These are phyloP conservation scores for Rhodotorula babjevae DNA, from an alignment of 768 basidiomycete genomes.

Conservation along the genomic window DNA sequence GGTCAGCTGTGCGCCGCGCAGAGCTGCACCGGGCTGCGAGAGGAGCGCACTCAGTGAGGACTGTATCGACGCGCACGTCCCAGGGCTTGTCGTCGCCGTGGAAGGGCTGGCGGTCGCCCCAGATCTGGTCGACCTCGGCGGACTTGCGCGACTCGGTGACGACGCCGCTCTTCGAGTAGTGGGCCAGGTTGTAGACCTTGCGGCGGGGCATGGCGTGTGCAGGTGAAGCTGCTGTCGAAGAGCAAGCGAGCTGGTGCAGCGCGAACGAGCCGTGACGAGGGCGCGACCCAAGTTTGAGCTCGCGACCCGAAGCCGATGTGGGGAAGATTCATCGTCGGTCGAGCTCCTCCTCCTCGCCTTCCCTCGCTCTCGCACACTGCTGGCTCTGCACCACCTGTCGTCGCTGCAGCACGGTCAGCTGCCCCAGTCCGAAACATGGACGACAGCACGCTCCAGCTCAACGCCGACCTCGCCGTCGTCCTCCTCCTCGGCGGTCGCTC, in stretches of 20 bases:
- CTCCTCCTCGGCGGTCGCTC: conserved; percentile 7
- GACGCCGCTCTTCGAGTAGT: neutral
- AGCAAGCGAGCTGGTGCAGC: neutral
- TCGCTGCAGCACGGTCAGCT: too few relatives aligned
- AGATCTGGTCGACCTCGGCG: neutral
- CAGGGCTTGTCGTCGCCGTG: conserved; percentile 4
- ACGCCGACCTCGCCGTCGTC: neutral
- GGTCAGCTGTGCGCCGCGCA: neutral
- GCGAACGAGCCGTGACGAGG: too few relatives aligned
- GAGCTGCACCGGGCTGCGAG: too few relatives aligned
- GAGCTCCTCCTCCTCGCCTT: too few relatives aligned
- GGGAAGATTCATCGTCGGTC: too few relatives aligned
- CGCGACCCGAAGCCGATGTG: too few relatives aligned
- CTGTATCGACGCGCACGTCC: conserved; percentile 7
- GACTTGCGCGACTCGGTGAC: neutral
- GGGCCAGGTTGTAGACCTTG: neutral
- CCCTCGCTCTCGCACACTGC: too few relatives aligned
- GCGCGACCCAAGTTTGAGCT: too few relatives aligned
- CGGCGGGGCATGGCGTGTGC: conserved; percentile 3
- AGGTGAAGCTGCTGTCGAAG: too few relatives aligned
- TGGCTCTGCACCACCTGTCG: too few relatives aligned
- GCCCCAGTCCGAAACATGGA: neutral
- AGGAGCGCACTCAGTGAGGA: conserved; percentile 5
- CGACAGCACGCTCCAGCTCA: neutral
- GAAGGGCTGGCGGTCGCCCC: conserved; percentile 2